Base-by-base conservation (phyloP, 2,329 filamentous ascomycete species). In the Aureobasidium zeae region DNA sequence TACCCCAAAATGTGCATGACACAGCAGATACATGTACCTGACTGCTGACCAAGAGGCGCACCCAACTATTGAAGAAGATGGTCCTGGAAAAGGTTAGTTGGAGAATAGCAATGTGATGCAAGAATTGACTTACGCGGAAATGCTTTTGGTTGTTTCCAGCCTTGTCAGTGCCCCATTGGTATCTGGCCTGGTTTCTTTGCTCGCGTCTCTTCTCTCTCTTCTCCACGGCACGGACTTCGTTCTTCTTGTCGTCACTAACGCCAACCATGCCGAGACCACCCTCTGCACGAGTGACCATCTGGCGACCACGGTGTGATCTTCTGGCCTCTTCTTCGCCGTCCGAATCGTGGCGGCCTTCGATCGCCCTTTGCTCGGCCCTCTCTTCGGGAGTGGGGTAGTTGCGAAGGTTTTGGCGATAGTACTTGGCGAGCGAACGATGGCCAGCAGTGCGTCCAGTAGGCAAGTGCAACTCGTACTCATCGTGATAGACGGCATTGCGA, bases 391-490 rank as follows among this genome's bases (percentile, higher is more conserved):
- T 80, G 2, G 87, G 87, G 61, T 94, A 82, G 62, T 78, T 84
- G 63, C 83, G 79, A 31, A 98, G 71, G 64, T 96, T 96, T 67
- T 98, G 91, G 48, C 86, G 81, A 68, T 80, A 98, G 66, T 96
- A 96, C 53, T 76, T 80, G 58, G 84, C 82, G 43, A 94, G 67
- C 6, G 86, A 91, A 35, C 91, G 79, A 62, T 98, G 91, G 28
- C 91, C 91, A 26, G 93, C 87, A 6, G 84, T 83, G 49, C 84
- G 82, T 42, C 91, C 91, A 4, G 83, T 86, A 1, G 91, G 91
- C 10, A 98, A 76, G 58, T 98, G 87, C 42, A 98, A 74, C 63
- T 96, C 91, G 56, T 86, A 88, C 32, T 98, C 91, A 54, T 93
- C 86, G 57, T 93, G 81, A 62, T 93, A 94, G 16, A 86, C 84